phyloP scores from a whole-genome alignment of 345 rosid species.

The Lepidium aucheri region DNA sequence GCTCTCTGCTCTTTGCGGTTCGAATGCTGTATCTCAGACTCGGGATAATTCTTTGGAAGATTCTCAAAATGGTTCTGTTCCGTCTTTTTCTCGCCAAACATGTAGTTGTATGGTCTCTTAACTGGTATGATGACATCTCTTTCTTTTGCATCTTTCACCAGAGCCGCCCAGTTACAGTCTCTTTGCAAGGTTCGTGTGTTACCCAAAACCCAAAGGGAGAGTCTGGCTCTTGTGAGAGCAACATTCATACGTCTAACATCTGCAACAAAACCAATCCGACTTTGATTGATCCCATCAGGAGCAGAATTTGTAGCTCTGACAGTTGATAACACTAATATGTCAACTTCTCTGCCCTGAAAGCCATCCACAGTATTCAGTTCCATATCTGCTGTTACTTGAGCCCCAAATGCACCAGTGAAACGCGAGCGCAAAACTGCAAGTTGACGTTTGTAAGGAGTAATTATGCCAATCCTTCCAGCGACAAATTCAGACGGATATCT shows the following conservation, averaged over 20 bases:
- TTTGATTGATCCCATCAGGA: conserved; percentile 32
- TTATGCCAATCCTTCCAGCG: conserved; percentile 72
- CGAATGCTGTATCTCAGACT: conserved; percentile 21
- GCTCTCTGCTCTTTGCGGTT: conserved; percentile 15
- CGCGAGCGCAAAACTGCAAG: conserved; percentile 74
- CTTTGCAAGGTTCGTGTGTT: conserved; percentile 68
- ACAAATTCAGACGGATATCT: conserved; percentile 80
- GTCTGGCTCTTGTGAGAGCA: conserved; percentile 87
- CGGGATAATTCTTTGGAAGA: conserved; percentile 17
- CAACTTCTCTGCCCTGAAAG: conserved; percentile 95
- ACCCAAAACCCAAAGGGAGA: conserved; percentile 93
- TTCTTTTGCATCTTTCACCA: conserved; percentile 75
- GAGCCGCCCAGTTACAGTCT: conserved; percentile 76
- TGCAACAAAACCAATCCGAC: conserved; percentile 86
- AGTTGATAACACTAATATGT: conserved; percentile 80
- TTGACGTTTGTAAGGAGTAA: conserved; percentile 86
- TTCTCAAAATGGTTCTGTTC: conserved; percentile 22
- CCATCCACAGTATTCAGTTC: conserved; percentile 96
- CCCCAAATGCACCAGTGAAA: conserved; percentile 63
- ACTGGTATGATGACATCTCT: conserved; percentile 57
- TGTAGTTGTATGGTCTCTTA: conserved; percentile 47
- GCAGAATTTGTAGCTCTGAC: conserved; percentile 67
- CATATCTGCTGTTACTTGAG: conserved; percentile 64
- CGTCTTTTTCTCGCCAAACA: conserved; percentile 30
- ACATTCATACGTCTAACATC: conserved; percentile 96